A percentile compares a stretch with the other conserved stretches of the same genome.
These are phyloP conservation scores for Aureobasidium vineae DNA, from an alignment of 2,329 filamentous ascomycete species.

Conservation along the genomic window DNA sequence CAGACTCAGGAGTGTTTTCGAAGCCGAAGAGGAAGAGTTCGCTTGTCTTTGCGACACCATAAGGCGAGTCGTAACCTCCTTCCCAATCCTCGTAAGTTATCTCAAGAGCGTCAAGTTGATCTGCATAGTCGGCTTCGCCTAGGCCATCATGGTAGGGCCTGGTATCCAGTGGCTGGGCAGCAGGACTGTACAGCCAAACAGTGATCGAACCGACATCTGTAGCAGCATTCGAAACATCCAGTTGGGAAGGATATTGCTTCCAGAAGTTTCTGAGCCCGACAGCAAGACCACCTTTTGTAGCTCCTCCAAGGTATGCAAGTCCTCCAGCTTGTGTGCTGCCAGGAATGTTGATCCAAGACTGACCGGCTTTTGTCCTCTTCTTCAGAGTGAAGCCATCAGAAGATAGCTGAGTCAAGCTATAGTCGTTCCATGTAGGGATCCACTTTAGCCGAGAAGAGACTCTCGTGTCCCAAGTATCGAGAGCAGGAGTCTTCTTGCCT, in stretches of 20 bases:
- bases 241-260: not conserved
- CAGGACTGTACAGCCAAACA: not conserved
- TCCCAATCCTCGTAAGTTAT: constrained; percentile 9
- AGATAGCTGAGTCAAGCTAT: not conserved
- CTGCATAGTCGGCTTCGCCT: not conserved
- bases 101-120: not conserved
- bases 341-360: constrained; percentile 1
- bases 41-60: constrained; percentile 5
- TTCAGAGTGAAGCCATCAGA: not conserved
- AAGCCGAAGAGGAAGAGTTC: constrained; percentile 4
- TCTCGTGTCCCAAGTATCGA: not conserved
- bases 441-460: constrained; percentile 1
- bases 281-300: not conserved
- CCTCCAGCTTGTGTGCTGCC: not conserved
- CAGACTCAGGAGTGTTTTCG: not conserved
- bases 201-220: not conserved
- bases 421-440: not conserved
- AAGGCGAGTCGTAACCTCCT: not conserved
- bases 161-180: not conserved
- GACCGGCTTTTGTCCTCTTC: not conserved
- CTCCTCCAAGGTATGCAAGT: not conserved
- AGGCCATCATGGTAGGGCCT: not conserved
- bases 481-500: not conserved
- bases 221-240: not conserved
- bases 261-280: not conserved